These are phyloP conservation scores for Phytophthora fragariaefolia DNA, from an alignment of 352 stramenopile genomes.

Conservation along the genomic window DNA sequence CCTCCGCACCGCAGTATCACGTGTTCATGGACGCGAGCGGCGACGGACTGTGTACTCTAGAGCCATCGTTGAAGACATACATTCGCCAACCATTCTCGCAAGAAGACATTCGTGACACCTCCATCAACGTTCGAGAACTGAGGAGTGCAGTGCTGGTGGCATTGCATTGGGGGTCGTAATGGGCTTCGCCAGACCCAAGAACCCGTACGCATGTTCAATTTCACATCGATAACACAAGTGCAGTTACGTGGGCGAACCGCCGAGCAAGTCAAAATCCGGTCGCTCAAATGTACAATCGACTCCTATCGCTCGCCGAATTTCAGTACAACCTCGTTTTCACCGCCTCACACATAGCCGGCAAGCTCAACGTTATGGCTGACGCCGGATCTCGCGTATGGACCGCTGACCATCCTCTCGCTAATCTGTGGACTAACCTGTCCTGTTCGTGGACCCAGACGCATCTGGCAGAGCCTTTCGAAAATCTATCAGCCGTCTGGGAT, in stretches of 20 bases:
- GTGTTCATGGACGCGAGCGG: conserved; percentile 19
- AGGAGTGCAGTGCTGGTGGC: conserved; percentile 6
- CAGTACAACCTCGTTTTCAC: conserved; percentile 25
- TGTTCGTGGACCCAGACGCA: conserved; percentile 13
- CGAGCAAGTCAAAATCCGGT: conserved; percentile 2
- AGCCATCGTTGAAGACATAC: not conserved
- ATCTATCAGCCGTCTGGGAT: conserved; percentile 29
- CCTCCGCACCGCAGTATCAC: not conserved
- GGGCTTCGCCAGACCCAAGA: not conserved
- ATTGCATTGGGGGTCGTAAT: conserved; percentile 5
- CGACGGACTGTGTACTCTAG: conserved; percentile 5
- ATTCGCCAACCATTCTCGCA: conserved; percentile 4
- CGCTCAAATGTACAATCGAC: conserved; percentile 17
- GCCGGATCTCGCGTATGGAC: conserved; percentile 24
- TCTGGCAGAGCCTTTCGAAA: conserved; percentile 11
- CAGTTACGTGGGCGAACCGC: conserved; percentile 1
- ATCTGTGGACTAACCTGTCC: conserved; percentile 16
- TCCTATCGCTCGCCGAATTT: conserved; percentile 28
- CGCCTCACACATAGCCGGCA: conserved; percentile 22
- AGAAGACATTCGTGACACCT: not conserved
- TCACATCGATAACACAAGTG: conserved; percentile 16
- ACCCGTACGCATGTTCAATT: conserved; percentile 3
- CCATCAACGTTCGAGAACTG: conserved; percentile 14
- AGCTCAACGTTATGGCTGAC: conserved; percentile 24
- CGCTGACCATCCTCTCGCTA: not conserved